Conservation (phyloP, 2,329 filamentous ascomycete species). For the Phaeomoniella chlamydospora region DNA sequence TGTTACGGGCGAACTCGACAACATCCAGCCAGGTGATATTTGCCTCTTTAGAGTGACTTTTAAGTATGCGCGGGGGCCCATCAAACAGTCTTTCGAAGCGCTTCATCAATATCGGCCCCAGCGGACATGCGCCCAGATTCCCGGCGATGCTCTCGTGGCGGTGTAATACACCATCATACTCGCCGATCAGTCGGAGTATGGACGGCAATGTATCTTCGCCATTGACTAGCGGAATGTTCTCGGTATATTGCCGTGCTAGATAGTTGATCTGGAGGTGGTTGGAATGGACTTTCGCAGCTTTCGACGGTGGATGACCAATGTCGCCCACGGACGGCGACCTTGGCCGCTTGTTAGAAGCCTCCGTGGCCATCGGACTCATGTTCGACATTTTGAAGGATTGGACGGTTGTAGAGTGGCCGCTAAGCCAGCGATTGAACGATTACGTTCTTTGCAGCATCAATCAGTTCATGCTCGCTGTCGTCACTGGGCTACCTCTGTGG, state of each 20-base stretch:
- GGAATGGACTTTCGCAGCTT: slow-evolving; percentile 37
- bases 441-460: not conserved
- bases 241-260: slow-evolving; percentile 46
- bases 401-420: too few species aligned
- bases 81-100: slow-evolving; percentile 79
- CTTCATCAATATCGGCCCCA: slow-evolving; percentile 70
- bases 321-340: slow-evolving; percentile 26
- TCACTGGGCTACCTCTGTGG: too few species aligned
- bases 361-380: slow-evolving; percentile 14
- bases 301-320: slow-evolving; percentile 25
- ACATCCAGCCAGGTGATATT: slow-evolving; percentile 72
- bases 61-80: slow-evolving; percentile 55
- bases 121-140: slow-evolving; percentile 68
- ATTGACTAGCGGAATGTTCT: slow-evolving; percentile 47
- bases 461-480: not conserved
- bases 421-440: too few species aligned
- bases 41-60: slow-evolving; percentile 45
- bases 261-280: slow-evolving; percentile 56
- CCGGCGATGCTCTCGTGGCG: slow-evolving; percentile 77
- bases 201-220: slow-evolving; percentile 58
- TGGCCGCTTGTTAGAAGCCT: slow-evolving; percentile 27
- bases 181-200: slow-evolving; percentile 56
- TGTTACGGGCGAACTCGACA: slow-evolving; percentile 68
- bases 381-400: slow-evolving; percentile 7
- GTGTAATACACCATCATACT: slow-evolving; percentile 75